Evolutionary conservation across 1,139 yeast genomes (phyloP).

Genomic region (Debaryomycetaceae sp.): DNA sequence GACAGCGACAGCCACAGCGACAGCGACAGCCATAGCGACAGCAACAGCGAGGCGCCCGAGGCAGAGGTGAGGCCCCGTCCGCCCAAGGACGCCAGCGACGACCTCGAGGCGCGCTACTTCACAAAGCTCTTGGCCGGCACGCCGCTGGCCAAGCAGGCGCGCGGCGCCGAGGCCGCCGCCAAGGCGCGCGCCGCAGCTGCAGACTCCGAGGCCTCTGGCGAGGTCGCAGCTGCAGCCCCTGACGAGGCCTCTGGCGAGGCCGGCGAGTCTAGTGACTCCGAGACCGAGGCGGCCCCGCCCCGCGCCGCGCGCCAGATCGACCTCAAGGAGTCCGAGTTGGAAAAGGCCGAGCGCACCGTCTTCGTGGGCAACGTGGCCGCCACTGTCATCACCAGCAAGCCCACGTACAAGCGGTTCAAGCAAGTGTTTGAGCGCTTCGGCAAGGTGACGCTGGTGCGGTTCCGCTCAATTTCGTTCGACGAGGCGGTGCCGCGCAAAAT

Average conservation of each 20-base stretch:
- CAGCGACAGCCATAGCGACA: constrained; percentile 14
- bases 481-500: constrained; percentile 89
- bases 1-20: constrained; percentile 13
- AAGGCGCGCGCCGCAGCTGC: constrained; percentile 10
- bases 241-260: constrained; percentile 13
- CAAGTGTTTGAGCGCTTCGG: constrained; percentile 55
- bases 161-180: constrained; percentile 10
- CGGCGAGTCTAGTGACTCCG: constrained; percentile 20
- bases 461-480: constrained; percentile 87
- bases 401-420: constrained; percentile 60
- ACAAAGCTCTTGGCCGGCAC: constrained; percentile 30
- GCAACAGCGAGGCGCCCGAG: constrained; percentile 10
- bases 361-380: constrained; percentile 85
- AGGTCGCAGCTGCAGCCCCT: too few relatives aligned
- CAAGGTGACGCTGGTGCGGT: constrained; percentile 68
- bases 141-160: constrained; percentile 16
- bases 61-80: constrained; percentile 18
- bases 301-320: constrained; percentile 36
- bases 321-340: constrained; percentile 65
- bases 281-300: constrained; percentile 21
- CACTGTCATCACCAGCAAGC: constrained; percentile 61
- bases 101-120: constrained; percentile 45
- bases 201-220: constrained; percentile 13
- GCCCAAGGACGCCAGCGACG: constrained; percentile 34
- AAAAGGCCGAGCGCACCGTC: constrained; percentile 81